phyloP scores from a whole-genome alignment of 106 monocot genomes.

The Hemerocallis citrina region DNA sequence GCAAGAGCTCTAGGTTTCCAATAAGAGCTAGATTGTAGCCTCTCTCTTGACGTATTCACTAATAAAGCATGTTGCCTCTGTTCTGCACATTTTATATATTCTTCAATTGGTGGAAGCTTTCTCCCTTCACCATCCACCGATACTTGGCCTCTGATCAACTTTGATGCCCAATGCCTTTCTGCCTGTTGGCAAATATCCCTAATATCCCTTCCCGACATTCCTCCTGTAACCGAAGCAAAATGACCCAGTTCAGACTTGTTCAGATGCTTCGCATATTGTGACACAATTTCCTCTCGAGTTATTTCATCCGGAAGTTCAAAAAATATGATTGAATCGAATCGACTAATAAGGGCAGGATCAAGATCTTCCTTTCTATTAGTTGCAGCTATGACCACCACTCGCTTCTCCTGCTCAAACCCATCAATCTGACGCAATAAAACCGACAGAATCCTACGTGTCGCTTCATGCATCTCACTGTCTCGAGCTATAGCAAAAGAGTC shows the following conservation, averaged over 20 bases:
- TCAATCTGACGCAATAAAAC: constrained; percentile 91
- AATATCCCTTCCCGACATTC: constrained; percentile 97
- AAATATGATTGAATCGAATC: constrained; percentile 83
- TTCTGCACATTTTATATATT: constrained; percentile 67
- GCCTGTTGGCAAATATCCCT: constrained; percentile 92
- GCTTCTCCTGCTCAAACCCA: constrained; percentile 94
- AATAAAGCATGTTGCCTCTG: constrained; percentile 26
- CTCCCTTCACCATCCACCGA: constrained; percentile 14
- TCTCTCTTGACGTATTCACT: too few species aligned
- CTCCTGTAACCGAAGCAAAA: constrained; percentile 60
- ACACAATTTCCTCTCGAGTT: constrained; percentile 65
- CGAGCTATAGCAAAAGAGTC: constrained; percentile 92
- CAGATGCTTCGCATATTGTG: constrained; percentile 93
- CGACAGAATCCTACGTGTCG: constrained; percentile 92
- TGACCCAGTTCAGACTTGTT: constrained; percentile 48
- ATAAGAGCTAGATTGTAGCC: not conserved
- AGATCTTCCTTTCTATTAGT: constrained; percentile 98
- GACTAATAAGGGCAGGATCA: constrained; percentile 97
- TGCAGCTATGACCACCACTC: constrained; percentile 86
- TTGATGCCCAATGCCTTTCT: constrained; percentile 94
- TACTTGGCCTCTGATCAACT: constrained; percentile 77
- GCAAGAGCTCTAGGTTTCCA: constrained; percentile 9
- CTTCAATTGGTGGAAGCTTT: constrained; percentile 62
- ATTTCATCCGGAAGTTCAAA: constrained; percentile 80
- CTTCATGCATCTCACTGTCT: constrained; percentile 98